Evolutionary conservation across 2,329 filamentous ascomycete species (phyloP), one percentile per base, ranked within the genome.

Genomic region (Penicillium decumbens): DNA sequence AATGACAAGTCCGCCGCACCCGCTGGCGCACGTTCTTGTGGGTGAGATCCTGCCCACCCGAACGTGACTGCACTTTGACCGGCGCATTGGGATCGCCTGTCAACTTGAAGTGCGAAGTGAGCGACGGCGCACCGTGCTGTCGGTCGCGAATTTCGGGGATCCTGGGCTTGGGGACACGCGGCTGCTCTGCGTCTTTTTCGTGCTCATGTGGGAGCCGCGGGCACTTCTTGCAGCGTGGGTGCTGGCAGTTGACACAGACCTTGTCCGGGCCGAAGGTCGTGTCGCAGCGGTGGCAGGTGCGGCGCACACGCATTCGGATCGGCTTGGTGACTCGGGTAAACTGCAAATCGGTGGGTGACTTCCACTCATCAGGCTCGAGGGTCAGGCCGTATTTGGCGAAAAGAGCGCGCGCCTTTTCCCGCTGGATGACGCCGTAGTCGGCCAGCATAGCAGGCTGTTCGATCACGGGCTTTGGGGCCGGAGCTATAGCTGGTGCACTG

Each of bases 181-280:
- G 47, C 12, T 51, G 63, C 52, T 72, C 80, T 50, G 72, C 80
- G 52, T 81, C 80, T 56, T 80, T 77, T 54, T 80, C 76, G 57
- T 79, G 79, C 63, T 83, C 78, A 58, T 80, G 82, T 72, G 90
- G 90, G 61, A 86, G 82, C 47, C 88, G 83, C 25, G 83, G 81
- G 68, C 91, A 96, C 63, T 87, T 83, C 64, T 82, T 86, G 80
- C 91, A 96, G 58, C 88, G 82, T 41, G 77, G 76, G 72, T 96
- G 91, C 59, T 87, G 79, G 74, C 91, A 96, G 58, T 81, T 81
- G 56, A 78, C 70, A 71, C 91, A 95, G 51, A 85, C 77, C 72
- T 85, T 89, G 61, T 85, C 81, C 18, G 80, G 70, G 48, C 86
- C 84, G 67, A 92, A 95, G 23, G 80, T 80, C 12, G 85, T 81